Conservation (phyloP, 1,284 basidiomycete species). For the Boletellus sp. region DNA sequence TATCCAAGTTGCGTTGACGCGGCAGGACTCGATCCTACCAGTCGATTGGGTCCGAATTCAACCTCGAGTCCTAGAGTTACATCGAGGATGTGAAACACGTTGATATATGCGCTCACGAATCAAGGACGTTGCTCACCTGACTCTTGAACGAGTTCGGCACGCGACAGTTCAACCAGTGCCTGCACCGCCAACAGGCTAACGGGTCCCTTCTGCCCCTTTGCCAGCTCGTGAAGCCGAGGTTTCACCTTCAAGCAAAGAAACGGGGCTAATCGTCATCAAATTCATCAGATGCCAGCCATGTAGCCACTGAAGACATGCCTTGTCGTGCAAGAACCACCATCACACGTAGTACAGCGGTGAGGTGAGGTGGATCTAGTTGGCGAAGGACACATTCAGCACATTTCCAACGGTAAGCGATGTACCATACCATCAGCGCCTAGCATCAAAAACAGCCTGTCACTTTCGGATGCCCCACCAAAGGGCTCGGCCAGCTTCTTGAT, state of each 20-base stretch:
- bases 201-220: constrained; percentile 6
- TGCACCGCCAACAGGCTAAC: constrained; percentile 13
- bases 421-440: constrained; percentile 7
- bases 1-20: constrained; percentile 8
- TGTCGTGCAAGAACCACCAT: constrained; percentile 3
- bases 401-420: not conserved
- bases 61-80: not conserved
- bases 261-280: not conserved
- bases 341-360: constrained; percentile 8
- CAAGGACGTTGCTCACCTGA: constrained; percentile 5
- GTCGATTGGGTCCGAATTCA: not conserved
- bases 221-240: constrained; percentile 10
- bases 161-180: constrained; percentile 12
- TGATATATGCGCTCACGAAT: not conserved
- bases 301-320: constrained; percentile 1
- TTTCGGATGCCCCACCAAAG: not conserved
- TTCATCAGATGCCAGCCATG: not conserved
- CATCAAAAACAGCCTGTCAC: constrained; percentile 11
- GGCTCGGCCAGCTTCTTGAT: constrained; percentile 7
- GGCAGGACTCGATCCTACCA: not conserved
- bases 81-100: not conserved
- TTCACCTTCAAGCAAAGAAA: constrained; percentile 10
- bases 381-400: not conserved
- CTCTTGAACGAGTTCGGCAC: constrained; percentile 7
- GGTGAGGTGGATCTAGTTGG: constrained; percentile 6